These are phyloP conservation scores for Fusarium veterinarium DNA, from an alignment of 2,329 filamentous ascomycete species.

Conservation along the genomic window DNA sequence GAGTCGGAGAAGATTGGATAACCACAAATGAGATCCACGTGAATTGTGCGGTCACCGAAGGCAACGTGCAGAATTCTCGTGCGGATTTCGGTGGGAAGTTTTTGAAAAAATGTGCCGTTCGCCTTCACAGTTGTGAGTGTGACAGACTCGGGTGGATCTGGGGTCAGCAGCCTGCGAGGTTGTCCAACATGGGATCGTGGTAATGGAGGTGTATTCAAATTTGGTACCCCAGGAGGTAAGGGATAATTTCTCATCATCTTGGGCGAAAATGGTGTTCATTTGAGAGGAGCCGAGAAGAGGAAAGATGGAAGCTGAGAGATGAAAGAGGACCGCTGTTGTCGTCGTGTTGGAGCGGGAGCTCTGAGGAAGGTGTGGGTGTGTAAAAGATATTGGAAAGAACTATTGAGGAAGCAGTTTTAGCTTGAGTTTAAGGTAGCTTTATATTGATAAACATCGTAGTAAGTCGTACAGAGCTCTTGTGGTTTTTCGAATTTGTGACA, in stretches of 20 bases:
- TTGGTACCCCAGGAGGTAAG: not conserved
- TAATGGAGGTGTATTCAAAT: too few relatives aligned
- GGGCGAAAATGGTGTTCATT: accelerated
- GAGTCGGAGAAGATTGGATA: accelerated
- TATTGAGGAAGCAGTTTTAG: not conserved
- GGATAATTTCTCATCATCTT: not conserved
- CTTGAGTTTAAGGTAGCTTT: not conserved
- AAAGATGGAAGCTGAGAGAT: too few relatives aligned
- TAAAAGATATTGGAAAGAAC: not conserved
- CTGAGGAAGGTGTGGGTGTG: too few relatives aligned
- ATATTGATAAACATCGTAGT: not conserved
- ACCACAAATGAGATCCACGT: not conserved
- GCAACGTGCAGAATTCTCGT: not conserved
- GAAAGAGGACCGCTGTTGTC: too few relatives aligned
- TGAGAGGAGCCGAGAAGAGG: not conserved
- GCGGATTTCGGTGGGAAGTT: not conserved
- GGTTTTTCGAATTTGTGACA: too few relatives aligned
- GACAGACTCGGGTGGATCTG: not conserved
- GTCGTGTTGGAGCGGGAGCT: too few relatives aligned
- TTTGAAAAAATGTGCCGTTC: not conserved
- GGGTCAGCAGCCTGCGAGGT: not conserved
- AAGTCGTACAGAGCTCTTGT: too few relatives aligned
- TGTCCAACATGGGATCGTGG: too few relatives aligned
- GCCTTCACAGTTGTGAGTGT: too few relatives aligned
- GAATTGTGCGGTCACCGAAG: not conserved